A percentile compares a stretch with the other conserved stretches of the same genome.
These are phyloP conservation scores for Smittium culicis DNA, from an alignment of 371 early-diverging fungal genomes.

Conservation along the genomic window DNA sequence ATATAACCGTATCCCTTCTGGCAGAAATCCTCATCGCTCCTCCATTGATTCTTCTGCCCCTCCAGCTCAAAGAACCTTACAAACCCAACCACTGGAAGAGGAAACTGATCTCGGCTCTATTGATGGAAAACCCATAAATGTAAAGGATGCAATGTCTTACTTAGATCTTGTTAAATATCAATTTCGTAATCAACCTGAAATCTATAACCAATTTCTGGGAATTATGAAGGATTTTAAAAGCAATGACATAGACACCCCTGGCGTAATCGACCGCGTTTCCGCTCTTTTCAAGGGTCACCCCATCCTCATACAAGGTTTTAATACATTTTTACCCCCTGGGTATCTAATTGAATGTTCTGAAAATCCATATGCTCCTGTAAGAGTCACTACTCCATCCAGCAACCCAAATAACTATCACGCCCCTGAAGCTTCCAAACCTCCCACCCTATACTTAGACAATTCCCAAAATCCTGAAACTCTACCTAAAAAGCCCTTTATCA, in stretches of 20 bases:
- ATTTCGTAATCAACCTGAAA: conserved; percentile 82
- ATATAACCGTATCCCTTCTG: background rate
- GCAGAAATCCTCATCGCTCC: background rate
- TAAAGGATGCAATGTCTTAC: conserved; percentile 87
- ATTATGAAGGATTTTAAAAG: conserved; percentile 99
- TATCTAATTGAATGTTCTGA: conserved; percentile 79
- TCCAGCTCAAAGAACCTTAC: background rate
- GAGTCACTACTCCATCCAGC: conserved; percentile 78
- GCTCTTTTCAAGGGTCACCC: conserved; percentile 88
- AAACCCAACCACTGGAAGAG: background rate
- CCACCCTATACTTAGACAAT: background rate
- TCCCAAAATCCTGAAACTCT: background rate
- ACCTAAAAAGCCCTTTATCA: background rate
- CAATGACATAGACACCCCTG: conserved; percentile 93
- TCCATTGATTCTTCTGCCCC: background rate
- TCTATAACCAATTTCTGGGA: conserved; percentile 95
- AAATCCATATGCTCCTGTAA: conserved; percentile 58
- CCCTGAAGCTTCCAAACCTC: background rate
- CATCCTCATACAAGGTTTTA: conserved; percentile 90
- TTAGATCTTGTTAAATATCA: conserved; percentile 93
- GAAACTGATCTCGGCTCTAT: background rate
- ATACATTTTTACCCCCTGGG: conserved; percentile 96
- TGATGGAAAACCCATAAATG: conserved; percentile 21
- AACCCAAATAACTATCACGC: conserved; percentile 8
- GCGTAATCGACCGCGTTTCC: conserved; percentile 95